Percentiles rank a stretch among this genome's conserved stretches.
Evolutionary conservation across 2,329 filamentous ascomycete genomes (phyloP).

Genomic region (Rhynchosporium agropyri): DNA sequence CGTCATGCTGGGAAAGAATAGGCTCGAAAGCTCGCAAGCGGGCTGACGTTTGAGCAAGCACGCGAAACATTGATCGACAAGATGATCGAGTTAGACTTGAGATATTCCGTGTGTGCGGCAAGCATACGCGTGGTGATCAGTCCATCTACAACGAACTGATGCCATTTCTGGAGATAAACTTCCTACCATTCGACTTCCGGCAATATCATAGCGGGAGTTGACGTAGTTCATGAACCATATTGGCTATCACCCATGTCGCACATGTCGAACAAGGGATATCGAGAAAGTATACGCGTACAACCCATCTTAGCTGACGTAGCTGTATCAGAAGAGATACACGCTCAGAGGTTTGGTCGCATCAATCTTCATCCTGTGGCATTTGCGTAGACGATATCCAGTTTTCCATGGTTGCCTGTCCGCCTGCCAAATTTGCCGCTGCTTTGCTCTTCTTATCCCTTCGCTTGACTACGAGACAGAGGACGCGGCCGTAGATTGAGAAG

Average conservation of each 20-base stretch:
- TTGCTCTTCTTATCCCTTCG: constrained; percentile 62
- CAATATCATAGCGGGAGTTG: constrained; percentile 8
- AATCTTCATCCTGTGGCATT: constrained; percentile 44
- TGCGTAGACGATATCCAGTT: constrained; percentile 86
- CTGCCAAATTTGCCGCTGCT: constrained; percentile 40
- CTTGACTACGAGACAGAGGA: constrained; percentile 86
- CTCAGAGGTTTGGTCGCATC: constrained; percentile 12
- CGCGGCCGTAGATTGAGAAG: constrained; percentile 92
- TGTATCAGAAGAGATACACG: constrained; percentile 20
- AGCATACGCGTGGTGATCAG: constrained; percentile 2
- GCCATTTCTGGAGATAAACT: background rate
- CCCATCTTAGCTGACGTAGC: constrained; percentile 13
- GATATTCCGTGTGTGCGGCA: constrained; percentile 4
- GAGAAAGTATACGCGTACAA: constrained; percentile 14
- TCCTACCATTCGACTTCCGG: background rate
- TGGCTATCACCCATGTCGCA: constrained; percentile 3
- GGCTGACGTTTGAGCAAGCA: constrained; percentile 1
- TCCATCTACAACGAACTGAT: constrained; percentile 3
- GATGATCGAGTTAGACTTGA: constrained; percentile 9
- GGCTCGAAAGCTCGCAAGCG: background rate
- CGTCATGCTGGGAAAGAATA: constrained; percentile 6
- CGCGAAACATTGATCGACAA: constrained; percentile 10
- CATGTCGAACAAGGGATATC: constrained; percentile 7
- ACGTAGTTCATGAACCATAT: background rate
- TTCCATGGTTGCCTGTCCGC: constrained; percentile 74